Conservation (phyloP, 495 filamentous ascomycete species). For the Mytilinidion resinicola region DNA sequence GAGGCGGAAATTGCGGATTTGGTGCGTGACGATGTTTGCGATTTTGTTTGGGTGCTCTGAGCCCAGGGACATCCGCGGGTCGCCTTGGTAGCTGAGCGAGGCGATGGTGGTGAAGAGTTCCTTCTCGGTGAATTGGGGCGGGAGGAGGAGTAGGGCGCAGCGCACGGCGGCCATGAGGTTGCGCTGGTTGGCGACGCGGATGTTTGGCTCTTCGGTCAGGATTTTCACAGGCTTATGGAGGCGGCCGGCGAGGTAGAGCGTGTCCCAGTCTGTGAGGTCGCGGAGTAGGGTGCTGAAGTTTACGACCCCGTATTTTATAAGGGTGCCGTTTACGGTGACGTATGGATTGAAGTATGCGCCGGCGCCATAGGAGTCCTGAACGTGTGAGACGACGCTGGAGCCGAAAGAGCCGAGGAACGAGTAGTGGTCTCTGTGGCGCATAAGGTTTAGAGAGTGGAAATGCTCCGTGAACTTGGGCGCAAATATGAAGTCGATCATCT, state of each 20-base stretch:
- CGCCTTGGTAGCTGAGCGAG: conserved; percentile 86
- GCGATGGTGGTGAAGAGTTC: conserved; percentile 85
- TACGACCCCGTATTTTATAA: conserved; percentile 97
- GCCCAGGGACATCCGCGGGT: conserved; percentile 82
- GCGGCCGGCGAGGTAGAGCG: conserved; percentile 86
- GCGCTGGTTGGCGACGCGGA: conserved; percentile 88
- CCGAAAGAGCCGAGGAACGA: conserved; percentile 78
- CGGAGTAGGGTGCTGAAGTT: conserved; percentile 80
- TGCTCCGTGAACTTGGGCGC: conserved; percentile 92
- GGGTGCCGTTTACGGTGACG: conserved; percentile 86
- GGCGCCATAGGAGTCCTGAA: conserved; percentile 84
- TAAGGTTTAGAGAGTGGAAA: conserved; percentile 89
- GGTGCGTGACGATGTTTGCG: conserved; percentile 82
- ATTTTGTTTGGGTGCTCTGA: conserved; percentile 92
- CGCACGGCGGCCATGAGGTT: conserved; percentile 88
- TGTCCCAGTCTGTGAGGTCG: conserved; percentile 85
- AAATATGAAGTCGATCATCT: conserved; percentile 99
- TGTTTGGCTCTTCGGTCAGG: conserved; percentile 81
- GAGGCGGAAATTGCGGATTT: conserved; percentile 83
- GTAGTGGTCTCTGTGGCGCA: conserved; percentile 87
- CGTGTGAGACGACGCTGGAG: conserved; percentile 69
- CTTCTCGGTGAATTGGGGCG: conserved; percentile 75
- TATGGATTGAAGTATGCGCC: conserved; percentile 98
- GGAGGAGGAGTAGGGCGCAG: conserved; percentile 79
- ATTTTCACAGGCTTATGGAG: conserved; percentile 98